A percentile compares a stretch with the other conserved stretches of the same genome.
These are phyloP conservation scores for Microdochium nivale DNA, from an alignment of 2,329 filamentous ascomycete species.

Conservation along the genomic window DNA sequence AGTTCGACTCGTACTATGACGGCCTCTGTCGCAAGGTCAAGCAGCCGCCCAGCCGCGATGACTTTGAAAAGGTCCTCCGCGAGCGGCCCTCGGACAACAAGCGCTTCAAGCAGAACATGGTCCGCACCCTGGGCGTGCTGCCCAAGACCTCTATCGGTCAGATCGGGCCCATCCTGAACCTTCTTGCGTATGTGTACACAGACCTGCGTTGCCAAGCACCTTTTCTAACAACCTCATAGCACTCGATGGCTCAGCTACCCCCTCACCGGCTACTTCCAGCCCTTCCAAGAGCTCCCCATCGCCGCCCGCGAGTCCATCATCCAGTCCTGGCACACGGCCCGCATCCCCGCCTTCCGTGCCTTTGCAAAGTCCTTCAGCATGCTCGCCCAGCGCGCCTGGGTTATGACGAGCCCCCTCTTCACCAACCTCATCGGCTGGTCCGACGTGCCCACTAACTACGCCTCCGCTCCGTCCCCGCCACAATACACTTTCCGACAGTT, in stretches of 20 bases:
- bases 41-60: neutral
- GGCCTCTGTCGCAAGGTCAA: neutral
- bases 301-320: constrained; percentile 38
- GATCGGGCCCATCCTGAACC: neutral
- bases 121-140: neutral
- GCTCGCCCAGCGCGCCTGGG: constrained; percentile 34
- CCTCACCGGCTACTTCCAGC: constrained; percentile 40
- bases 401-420: constrained; percentile 34
- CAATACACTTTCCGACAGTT: constrained; percentile 38
- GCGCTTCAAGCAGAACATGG: constrained; percentile 1
- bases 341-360: constrained; percentile 34
- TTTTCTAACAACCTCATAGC: neutral
- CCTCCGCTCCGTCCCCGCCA: constrained; percentile 24
- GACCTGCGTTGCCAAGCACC: neutral
- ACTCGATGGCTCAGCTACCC: neutral
- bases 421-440: constrained; percentile 34
- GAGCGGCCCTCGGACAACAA: neutral
- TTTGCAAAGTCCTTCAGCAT: constrained; percentile 33
- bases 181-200: neutral
- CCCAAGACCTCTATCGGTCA: neutral
- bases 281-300: constrained; percentile 38
- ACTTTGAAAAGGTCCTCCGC: neutral
- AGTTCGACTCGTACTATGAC: neutral
- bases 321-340: constrained; percentile 35
- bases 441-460: constrained; percentile 26